Conservation (phyloP, 352 stramenopile species). For the Phytopythium ostracodes region DNA sequence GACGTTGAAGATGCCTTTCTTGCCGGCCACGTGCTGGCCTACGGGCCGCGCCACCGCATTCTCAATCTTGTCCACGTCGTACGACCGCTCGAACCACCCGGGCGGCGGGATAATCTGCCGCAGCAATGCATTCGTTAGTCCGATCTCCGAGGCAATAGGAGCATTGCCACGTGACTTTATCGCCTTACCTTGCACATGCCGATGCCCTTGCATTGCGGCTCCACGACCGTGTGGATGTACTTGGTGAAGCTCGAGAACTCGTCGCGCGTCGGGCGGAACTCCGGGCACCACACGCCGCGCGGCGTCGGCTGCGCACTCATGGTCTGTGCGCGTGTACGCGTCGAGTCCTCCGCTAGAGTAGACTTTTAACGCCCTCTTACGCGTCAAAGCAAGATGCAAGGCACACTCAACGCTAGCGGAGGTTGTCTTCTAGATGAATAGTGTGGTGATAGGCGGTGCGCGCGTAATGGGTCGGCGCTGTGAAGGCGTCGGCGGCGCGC, state of each 20-base stretch:
- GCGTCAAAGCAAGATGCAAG: not conserved
- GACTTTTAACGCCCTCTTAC: too few relatives aligned
- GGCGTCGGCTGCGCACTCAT: constrained; percentile 10
- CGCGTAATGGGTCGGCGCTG: not conserved
- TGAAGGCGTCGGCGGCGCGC: not conserved
- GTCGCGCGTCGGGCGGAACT: constrained; percentile 76
- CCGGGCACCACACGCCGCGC: constrained; percentile 62
- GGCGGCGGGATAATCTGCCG: constrained; percentile 56
- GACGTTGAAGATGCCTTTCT: constrained; percentile 89
- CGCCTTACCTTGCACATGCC: constrained; percentile 89
- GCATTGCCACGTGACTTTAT: not conserved
- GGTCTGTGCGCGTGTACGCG: too few relatives aligned
- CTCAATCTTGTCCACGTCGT: constrained; percentile 48
- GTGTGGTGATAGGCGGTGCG: not conserved
- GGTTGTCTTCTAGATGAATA: not conserved
- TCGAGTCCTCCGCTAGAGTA: too few relatives aligned
- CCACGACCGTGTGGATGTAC: constrained; percentile 83
- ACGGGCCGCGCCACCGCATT: constrained; percentile 60
- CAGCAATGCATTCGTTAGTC: too few relatives aligned
- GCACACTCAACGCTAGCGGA: not conserved
- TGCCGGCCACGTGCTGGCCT: constrained; percentile 85
- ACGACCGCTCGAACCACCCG: constrained; percentile 74
- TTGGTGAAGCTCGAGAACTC: constrained; percentile 85
- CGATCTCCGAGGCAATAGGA: not conserved
- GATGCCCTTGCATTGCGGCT: constrained; percentile 67